These are phyloP conservation scores for Prunella vulgaris DNA, from an alignment of 257 asterid genomes.

Conservation along the genomic window DNA sequence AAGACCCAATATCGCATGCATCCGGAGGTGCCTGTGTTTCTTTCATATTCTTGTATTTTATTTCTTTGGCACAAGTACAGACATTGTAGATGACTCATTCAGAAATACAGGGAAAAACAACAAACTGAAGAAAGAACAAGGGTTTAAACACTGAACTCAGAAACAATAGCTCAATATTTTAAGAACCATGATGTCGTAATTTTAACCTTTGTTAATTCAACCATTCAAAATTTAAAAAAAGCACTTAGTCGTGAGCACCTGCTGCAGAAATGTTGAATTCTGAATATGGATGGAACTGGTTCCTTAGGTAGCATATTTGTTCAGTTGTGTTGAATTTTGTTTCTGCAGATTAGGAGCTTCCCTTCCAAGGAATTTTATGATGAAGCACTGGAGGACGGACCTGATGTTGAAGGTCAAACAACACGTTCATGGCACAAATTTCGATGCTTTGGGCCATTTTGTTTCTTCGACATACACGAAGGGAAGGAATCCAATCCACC, in stretches of 20 bases:
- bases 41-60: not conserved
- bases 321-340: slow-evolving; percentile 21
- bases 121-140: not conserved
- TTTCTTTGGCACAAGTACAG: not conserved
- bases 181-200: not conserved
- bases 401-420: slow-evolving; percentile 60
- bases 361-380: slow-evolving; percentile 94
- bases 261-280: not conserved
- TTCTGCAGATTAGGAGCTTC: slow-evolving; percentile 79
- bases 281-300: not conserved
- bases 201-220: not conserved
- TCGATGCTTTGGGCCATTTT: slow-evolving; percentile 93
- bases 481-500: slow-evolving; percentile 74
- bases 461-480: slow-evolving; percentile 87
- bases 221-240: not conserved
- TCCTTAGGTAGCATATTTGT: not conserved
- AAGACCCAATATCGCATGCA: slow-evolving; percentile 99
- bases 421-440: slow-evolving; percentile 70
- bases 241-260: slow-evolving; percentile 1
- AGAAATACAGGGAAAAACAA: not conserved
- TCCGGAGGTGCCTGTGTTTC: slow-evolving; percentile 62
- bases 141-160: not conserved
- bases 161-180: not conserved
- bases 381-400: slow-evolving; percentile 81
- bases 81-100: not conserved